A percentile compares a stretch with the other conserved stretches of the same genome.
phyloP scores from a whole-genome alignment of 2,329 filamentous ascomycete genomes.

The Lachnellula arida region DNA sequence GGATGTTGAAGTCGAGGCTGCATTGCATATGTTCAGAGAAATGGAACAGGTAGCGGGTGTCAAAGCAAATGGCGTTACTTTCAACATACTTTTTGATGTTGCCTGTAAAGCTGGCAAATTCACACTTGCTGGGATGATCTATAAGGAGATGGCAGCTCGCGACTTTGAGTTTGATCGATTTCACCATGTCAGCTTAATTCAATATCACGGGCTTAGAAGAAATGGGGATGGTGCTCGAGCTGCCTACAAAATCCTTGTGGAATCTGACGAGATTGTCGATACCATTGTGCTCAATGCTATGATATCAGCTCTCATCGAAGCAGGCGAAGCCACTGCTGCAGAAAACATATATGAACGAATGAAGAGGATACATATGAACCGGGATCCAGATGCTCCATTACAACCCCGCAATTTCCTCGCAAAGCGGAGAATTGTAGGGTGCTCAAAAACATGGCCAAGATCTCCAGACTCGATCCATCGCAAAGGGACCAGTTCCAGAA shows the following conservation, averaged over 20 bases:
- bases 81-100: constrained; percentile 88
- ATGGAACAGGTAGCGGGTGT: constrained; percentile 75
- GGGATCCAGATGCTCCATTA: constrained; percentile 20
- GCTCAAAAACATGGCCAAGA: constrained; percentile 52
- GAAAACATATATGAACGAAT: constrained; percentile 80
- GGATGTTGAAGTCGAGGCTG: constrained; percentile 58
- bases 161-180: constrained; percentile 68
- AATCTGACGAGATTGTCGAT: constrained; percentile 82
- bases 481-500: constrained; percentile 54
- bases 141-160: constrained; percentile 72
- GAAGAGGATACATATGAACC: constrained; percentile 46
- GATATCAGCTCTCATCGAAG: constrained; percentile 70
- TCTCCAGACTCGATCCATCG: constrained; percentile 51
- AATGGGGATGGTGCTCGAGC: constrained; percentile 70
- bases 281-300: constrained; percentile 82
- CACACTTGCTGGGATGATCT: constrained; percentile 75
- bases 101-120: constrained; percentile 84
- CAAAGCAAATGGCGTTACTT: constrained; percentile 70
- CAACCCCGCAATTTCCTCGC: constrained; percentile 34
- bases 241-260: constrained; percentile 79
- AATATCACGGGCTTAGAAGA: constrained; percentile 71
- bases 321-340: constrained; percentile 71
- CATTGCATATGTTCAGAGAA: constrained; percentile 76
- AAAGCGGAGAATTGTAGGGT: constrained; percentile 41
- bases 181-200: constrained; percentile 76